Conservation (phyloP, 768 basidiomycete species). For the Sporobolomyces phaffii region DNA sequence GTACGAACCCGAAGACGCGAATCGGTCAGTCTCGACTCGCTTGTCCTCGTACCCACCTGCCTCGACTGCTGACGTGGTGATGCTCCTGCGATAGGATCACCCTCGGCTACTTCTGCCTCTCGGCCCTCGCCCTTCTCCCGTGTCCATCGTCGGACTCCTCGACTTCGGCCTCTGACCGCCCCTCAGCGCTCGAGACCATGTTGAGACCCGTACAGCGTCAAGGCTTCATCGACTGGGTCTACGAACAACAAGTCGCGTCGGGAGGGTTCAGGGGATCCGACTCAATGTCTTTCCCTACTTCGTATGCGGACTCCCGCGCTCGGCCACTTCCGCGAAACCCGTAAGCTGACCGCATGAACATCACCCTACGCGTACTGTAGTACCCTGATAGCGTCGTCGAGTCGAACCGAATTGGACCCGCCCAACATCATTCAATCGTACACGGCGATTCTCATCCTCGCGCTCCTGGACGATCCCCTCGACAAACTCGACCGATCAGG, state of each 20-base stretch:
- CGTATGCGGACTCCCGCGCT: conserved; percentile 26
- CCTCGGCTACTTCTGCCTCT: conserved; percentile 80
- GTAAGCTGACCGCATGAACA: too few relatives aligned
- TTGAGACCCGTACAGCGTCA: conserved; percentile 55
- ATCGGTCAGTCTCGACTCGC: conserved; percentile 53
- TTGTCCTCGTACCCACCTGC: not conserved
- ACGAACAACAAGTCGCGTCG: conserved; percentile 62
- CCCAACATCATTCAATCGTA: conserved; percentile 92
- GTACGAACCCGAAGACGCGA: conserved; percentile 65
- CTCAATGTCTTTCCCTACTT: conserved; percentile 47
- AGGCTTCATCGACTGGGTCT: conserved; percentile 76
- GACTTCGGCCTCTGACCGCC: not conserved
- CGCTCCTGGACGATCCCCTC: conserved; percentile 82
- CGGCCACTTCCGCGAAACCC: too few relatives aligned
- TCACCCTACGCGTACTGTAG: too few relatives aligned
- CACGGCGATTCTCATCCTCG: conserved; percentile 73
- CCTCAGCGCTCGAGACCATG: conserved; percentile 45
- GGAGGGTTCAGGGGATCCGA: conserved; percentile 49
- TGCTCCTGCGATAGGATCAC: too few relatives aligned
- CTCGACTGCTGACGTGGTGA: too few relatives aligned
- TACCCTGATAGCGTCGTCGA: not conserved
- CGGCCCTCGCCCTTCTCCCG: conserved; percentile 67
- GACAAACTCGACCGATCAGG: conserved; percentile 62
- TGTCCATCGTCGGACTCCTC: conserved; percentile 8
- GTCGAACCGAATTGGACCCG: conserved; percentile 50